Conservation (phyloP, 345 rosid genomes). For the Psidium friedrichsthalianum region DNA sequence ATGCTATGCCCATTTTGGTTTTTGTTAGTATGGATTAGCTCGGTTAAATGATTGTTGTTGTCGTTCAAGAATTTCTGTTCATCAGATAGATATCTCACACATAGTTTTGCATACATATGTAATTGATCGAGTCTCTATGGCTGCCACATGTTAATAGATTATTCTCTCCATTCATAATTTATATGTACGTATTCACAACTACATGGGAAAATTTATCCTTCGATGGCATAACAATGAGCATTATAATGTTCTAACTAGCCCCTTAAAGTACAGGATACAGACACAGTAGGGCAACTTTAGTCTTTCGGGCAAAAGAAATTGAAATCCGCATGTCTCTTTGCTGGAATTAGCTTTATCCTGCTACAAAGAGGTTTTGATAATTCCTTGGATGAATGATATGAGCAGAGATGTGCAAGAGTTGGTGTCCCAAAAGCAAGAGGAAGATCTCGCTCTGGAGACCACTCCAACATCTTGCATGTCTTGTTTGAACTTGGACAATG, state of each 20-base stretch:
- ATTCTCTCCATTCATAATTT: background rate
- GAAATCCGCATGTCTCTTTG: background rate
- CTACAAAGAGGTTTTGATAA: background rate
- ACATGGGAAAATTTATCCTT: background rate
- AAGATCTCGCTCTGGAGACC: conserved; percentile 16
- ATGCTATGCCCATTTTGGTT: background rate
- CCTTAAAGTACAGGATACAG: background rate
- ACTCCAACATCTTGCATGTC: conserved; percentile 29
- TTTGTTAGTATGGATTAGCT: background rate
- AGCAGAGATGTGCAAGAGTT: conserved; percentile 33
- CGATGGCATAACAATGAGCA: background rate
- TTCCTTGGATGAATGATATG: background rate
- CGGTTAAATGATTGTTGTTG: background rate
- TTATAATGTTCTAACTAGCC: background rate
- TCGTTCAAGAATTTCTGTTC: background rate
- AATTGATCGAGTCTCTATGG: background rate
- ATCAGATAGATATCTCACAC: background rate
- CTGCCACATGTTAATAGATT: background rate
- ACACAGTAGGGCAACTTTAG: background rate
- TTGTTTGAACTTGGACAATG: conserved; percentile 28
- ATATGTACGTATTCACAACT: no score
- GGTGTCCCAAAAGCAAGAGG: conserved; percentile 36
- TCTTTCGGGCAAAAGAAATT: background rate
- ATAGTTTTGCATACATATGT: background rate
- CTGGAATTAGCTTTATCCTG: background rate